Evolutionary conservation across 495 filamentous ascomycete species (phyloP).

Genomic region (Pyronema omphalodes): DNA sequence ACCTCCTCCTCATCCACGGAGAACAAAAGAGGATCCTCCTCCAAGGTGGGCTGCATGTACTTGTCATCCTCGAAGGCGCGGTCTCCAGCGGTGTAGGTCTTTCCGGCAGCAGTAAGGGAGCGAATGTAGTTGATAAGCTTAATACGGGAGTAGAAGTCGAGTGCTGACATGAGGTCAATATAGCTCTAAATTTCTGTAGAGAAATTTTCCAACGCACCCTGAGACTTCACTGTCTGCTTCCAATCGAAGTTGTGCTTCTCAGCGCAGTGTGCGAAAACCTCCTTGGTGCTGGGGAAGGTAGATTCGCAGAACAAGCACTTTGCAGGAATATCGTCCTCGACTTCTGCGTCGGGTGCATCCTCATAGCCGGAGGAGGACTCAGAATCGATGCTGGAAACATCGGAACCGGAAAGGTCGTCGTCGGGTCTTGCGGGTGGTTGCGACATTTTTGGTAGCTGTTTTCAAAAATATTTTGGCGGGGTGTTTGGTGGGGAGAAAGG

Average conservation of each 20-base stretch:
- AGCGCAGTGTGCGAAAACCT: constrained; percentile 58
- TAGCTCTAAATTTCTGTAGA: neutral
- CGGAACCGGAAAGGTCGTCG: constrained; percentile 2
- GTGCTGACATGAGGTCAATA: constrained; percentile 26
- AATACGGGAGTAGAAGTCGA: constrained; percentile 69
- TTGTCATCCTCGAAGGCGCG: constrained; percentile 47
- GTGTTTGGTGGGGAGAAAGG: neutral
- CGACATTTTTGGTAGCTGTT: neutral
- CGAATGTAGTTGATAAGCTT: constrained; percentile 77
- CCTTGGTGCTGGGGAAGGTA: constrained; percentile 50
- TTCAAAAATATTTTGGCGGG: neutral
- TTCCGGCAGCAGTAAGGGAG: constrained; percentile 12
- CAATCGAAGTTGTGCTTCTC: constrained; percentile 59
- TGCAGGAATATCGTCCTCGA: constrained; percentile 35
- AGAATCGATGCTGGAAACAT: neutral
- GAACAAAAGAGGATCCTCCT: constrained; percentile 75
- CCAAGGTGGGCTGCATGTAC: constrained; percentile 67
- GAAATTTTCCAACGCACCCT: constrained; percentile 21
- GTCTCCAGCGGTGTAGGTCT: constrained; percentile 3
- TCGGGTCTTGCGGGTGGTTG: constrained; percentile 1
- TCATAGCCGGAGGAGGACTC: constrained; percentile 41
- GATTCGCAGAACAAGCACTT: constrained; percentile 25
- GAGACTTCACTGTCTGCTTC: constrained; percentile 39
- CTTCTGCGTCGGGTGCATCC: constrained; percentile 43
- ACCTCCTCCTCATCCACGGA: constrained; percentile 52